These are phyloP conservation scores for Xylariaceae sp. DNA, from an alignment of 2,329 filamentous ascomycete species.

Conservation along the genomic window DNA sequence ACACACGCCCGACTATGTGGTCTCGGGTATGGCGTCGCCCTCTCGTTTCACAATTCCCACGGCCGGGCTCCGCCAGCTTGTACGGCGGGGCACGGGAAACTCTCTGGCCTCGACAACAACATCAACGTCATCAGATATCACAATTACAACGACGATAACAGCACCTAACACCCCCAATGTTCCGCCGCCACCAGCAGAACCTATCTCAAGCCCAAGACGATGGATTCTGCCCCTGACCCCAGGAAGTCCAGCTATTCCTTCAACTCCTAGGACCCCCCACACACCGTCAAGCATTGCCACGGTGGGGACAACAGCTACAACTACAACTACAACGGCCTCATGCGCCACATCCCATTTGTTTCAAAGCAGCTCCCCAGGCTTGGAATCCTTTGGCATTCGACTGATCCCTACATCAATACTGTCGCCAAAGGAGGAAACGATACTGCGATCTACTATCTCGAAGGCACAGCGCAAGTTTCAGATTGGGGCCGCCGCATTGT, in stretches of 20 bases:
- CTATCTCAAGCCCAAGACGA: constrained; percentile 23
- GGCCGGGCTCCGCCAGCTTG: constrained; percentile 37
- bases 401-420: constrained; percentile 48
- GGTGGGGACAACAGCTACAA: constrained; percentile 35
- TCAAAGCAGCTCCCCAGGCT: too few relatives aligned
- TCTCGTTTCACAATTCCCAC: constrained; percentile 31
- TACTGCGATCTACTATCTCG: constrained; percentile 44
- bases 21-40: constrained; percentile 30
- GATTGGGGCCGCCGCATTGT: constrained; percentile 30
- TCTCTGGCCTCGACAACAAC: constrained; percentile 30
- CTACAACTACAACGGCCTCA: constrained; percentile 23
- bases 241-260: constrained; percentile 40
- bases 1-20: constrained; percentile 29
- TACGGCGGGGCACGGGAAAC: constrained; percentile 36
- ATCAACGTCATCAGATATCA: constrained; percentile 18
- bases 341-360: constrained; percentile 9
- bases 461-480: constrained; percentile 51
- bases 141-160: constrained; percentile 13
- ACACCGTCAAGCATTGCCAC: constrained; percentile 42
- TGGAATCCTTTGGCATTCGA: constrained; percentile 42
- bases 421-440: constrained; percentile 43
- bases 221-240: constrained; percentile 34
- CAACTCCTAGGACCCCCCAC: constrained; percentile 46
- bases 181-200: constrained; percentile 19
- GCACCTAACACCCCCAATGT: constrained; percentile 19